These are phyloP conservation scores for Coemansia sp. DNA, from an alignment of 192 early-diverging fungal genomes.

Conservation along the genomic window DNA sequence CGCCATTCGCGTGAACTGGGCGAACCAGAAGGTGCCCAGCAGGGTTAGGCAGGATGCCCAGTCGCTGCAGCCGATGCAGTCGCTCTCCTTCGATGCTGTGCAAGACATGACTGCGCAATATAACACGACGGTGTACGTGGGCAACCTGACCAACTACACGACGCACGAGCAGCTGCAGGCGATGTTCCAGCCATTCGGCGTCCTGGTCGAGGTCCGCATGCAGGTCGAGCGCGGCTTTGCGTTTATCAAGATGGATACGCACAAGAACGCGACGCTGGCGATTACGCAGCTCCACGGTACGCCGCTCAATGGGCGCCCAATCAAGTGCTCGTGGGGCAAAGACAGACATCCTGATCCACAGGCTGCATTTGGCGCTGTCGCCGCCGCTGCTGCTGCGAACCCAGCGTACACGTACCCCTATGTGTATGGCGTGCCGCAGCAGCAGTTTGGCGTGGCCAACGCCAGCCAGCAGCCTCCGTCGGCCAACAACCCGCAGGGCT, in stretches of 20 bases:
- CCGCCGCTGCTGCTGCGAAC: slow-evolving; percentile 38
- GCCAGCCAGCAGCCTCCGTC: slow-evolving; percentile 16
- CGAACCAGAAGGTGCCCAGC: slow-evolving; percentile 71
- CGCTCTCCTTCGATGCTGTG: slow-evolving; percentile 68
- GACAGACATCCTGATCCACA: slow-evolving; percentile 61
- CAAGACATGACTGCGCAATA: slow-evolving; percentile 72
- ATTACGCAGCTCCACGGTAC: slow-evolving; percentile 78
- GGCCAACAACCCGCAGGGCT: slow-evolving; percentile 34
- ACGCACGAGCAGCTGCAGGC: slow-evolving; percentile 64
- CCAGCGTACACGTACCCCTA: slow-evolving; percentile 54
- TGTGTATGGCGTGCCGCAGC: slow-evolving; percentile 47
- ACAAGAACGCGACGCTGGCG: slow-evolving; percentile 86
- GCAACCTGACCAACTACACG: slow-evolving; percentile 79
- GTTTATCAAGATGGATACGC: slow-evolving; percentile 89
- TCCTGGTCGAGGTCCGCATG: slow-evolving; percentile 73
- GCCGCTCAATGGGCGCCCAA: slow-evolving; percentile 67
- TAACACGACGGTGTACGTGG: slow-evolving; percentile 88
- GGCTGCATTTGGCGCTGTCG: slow-evolving; percentile 42
- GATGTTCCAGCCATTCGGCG: slow-evolving; percentile 78
- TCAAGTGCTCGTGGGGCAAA: slow-evolving; percentile 90
- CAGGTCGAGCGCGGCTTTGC: slow-evolving; percentile 90
- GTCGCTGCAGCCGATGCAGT: slow-evolving; percentile 18
- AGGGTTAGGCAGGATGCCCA: slow-evolving; percentile 20
- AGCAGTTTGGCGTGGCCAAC: slow-evolving; percentile 37
- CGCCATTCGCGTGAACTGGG: slow-evolving; percentile 91